Conservation (phyloP, 1,284 basidiomycete genomes). For the Tranzscheliella williamsii region DNA sequence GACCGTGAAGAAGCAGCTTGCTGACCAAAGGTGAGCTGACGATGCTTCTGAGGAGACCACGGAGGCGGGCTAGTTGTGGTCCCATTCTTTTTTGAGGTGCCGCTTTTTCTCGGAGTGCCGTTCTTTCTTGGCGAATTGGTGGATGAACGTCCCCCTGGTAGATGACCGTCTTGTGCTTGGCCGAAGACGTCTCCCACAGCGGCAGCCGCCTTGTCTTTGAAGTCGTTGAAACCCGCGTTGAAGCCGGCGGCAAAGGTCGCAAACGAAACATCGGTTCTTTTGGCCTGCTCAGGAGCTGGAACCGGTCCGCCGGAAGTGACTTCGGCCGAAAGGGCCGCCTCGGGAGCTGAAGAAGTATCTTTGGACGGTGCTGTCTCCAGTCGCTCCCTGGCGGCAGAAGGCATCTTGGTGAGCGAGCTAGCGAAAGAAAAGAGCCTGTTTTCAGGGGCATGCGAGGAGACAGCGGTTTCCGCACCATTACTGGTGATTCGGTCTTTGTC, state of each 20-base stretch:
- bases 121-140: background rate
- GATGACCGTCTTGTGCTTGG: slow-evolving; percentile 8
- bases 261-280: slow-evolving; percentile 38
- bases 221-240: slow-evolving; percentile 46
- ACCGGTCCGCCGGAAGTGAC: slow-evolving; percentile 31
- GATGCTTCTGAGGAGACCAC: slow-evolving; percentile 31
- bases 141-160: background rate
- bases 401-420: slow-evolving; percentile 17
- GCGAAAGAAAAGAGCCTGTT: slow-evolving; percentile 15
- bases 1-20: slow-evolving; percentile 31
- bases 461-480: background rate
- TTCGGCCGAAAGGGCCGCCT: slow-evolving; percentile 1
- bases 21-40: slow-evolving; percentile 21
- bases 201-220: slow-evolving; percentile 46
- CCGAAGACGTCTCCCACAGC: slow-evolving; percentile 45
- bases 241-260: slow-evolving; percentile 43
- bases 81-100: background rate
- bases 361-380: slow-evolving; percentile 10
- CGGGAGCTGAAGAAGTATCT: background rate
- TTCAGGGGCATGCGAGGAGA: slow-evolving; percentile 4
- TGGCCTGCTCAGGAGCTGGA: slow-evolving; percentile 11
- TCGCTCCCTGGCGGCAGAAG: slow-evolving; percentile 13
- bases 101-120: background rate
- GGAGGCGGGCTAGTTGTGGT: slow-evolving; percentile 7
- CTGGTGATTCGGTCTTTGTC: too few relatives aligned